These are phyloP conservation scores for Microsporum canis DNA, from an alignment of 2,329 filamentous ascomycete species.

Conservation along the genomic window DNA sequence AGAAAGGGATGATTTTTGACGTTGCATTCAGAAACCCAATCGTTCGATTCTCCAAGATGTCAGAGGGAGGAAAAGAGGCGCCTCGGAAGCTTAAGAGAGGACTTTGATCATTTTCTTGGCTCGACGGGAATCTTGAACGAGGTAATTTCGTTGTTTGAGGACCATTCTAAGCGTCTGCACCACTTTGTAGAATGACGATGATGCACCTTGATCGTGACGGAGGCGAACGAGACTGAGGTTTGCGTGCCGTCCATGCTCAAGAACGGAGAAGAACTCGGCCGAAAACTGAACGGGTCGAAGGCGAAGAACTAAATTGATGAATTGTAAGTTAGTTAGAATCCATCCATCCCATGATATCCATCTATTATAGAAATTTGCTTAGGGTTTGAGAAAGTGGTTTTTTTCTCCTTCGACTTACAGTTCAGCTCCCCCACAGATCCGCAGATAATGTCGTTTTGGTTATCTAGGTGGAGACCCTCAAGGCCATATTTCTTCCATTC, in stretches of 20 bases:
- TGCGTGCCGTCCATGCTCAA: slow-evolving; percentile 68
- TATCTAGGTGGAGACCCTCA: slow-evolving; percentile 65
- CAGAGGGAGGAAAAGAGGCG: neutral
- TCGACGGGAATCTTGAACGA: slow-evolving; percentile 58
- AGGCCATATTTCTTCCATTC: slow-evolving; percentile 80
- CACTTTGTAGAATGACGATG: slow-evolving; percentile 75
- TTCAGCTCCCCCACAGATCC: slow-evolving; percentile 66
- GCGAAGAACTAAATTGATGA: slow-evolving; percentile 49
- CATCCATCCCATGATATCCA: neutral
- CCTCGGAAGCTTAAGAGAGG: slow-evolving; percentile 12
- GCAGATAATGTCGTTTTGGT: slow-evolving; percentile 65
- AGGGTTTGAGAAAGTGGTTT: neutral
- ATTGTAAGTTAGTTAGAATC: neutral
- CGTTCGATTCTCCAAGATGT: neutral
- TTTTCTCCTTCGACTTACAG: slow-evolving; percentile 45
- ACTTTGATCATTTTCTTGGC: slow-evolving; percentile 54
- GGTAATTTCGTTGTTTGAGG: slow-evolving; percentile 52
- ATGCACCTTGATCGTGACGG: slow-evolving; percentile 83
- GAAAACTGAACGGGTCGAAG: slow-evolving; percentile 84
- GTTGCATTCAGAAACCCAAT: neutral
- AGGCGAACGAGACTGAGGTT: slow-evolving; percentile 73
- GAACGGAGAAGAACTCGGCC: slow-evolving; percentile 75
- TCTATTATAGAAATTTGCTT: neutral
- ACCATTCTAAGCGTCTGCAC: slow-evolving; percentile 63
- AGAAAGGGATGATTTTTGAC: neutral